These are phyloP conservation scores for Aspergillus asperescens DNA, from an alignment of 495 filamentous ascomycete species.

Conservation along the genomic window DNA sequence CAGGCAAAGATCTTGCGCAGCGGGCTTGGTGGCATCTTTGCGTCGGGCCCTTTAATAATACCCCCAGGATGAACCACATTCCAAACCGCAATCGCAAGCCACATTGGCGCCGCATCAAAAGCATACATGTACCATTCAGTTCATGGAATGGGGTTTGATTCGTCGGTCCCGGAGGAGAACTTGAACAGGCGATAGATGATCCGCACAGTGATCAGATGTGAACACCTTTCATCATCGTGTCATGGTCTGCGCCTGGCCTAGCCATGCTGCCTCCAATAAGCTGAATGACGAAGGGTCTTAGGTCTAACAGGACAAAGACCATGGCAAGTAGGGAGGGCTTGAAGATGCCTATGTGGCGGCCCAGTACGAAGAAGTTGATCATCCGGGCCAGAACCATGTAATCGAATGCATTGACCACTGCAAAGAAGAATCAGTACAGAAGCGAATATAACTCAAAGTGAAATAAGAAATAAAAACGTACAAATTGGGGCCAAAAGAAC, in stretches of 20 bases:
- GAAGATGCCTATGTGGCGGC: conserved; percentile 44
- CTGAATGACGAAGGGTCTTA: conserved; percentile 61
- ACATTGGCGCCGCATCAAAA: conserved; percentile 15
- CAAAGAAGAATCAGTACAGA: neutral
- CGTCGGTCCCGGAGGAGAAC: conserved; percentile 3
- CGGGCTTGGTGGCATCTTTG: no score
- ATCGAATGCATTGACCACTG: conserved; percentile 59
- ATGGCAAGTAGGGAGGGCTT: conserved; percentile 35
- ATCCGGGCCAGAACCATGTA: conserved; percentile 65
- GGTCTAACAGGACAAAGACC: conserved; percentile 60
- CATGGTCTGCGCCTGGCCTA: neutral
- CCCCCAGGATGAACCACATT: conserved; percentile 13
- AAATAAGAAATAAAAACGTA: conserved; percentile 1
- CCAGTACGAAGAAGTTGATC: conserved; percentile 53
- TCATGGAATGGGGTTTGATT: conserved; percentile 3
- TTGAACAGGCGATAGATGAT: conserved; percentile 14
- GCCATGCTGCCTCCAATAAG: conserved; percentile 43
- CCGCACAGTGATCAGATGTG: conserved; percentile 41
- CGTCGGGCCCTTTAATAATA: neutral
- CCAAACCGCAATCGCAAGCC: neutral
- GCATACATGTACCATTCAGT: conserved; percentile 13
- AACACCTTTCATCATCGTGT: conserved; percentile 37
- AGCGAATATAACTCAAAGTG: neutral
- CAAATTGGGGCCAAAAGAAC: conserved; percentile 27
- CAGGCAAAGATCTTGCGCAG: no score